Base-by-base conservation (phyloP, 768 basidiomycete genomes). In the Lactarius deliciosus region DNA sequence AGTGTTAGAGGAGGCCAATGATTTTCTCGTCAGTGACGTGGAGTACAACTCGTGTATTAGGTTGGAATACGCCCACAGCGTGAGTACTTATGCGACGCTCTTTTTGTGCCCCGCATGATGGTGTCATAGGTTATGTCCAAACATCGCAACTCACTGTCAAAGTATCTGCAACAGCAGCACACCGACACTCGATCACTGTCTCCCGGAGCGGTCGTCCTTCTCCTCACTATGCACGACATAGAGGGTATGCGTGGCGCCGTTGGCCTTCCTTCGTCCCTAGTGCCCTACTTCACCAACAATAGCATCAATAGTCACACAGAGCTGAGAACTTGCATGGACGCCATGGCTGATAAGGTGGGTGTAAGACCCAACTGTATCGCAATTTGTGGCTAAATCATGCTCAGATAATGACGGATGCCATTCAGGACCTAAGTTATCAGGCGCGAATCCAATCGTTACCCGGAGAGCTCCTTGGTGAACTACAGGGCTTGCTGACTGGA, bases 1-100 rank as follows among this genome's bases (percentile, higher is more conserved):
- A 71, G 88, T 98, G 11, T 77, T 90, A 34, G 96, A 97, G 74
- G 86, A 86, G 65, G 85, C 91, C 0, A 86, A 87, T 61, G 95
- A 96, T 73, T 88, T 87, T 20, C 85, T 92, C 50, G 88, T 88
- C 20, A 93, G 91, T 71, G 94, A 95, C 68, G 81, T 98, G 28
- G 95, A 96, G 75, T 97, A 96, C 74, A 96, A 94, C 73, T 89
- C 94, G 5, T 89, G 95, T 34, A 84, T 98, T 60, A 82, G 95
- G 20, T 89, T 90, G 71, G 94, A 96, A 72, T 96, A 90, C 71
- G 87, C 87, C 0, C 82, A 87, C 68, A 88, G 85, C 41, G 93
- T 92, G 72, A 70, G 86, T 70, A 25, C 30, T 11, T 50, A 60
- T n/a, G 16, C 43, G 15, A 9, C 16, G 16, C 47, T 18, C 9